phyloP scores from a whole-genome alignment of 495 filamentous ascomycete genomes.

The Xylona heveae region DNA sequence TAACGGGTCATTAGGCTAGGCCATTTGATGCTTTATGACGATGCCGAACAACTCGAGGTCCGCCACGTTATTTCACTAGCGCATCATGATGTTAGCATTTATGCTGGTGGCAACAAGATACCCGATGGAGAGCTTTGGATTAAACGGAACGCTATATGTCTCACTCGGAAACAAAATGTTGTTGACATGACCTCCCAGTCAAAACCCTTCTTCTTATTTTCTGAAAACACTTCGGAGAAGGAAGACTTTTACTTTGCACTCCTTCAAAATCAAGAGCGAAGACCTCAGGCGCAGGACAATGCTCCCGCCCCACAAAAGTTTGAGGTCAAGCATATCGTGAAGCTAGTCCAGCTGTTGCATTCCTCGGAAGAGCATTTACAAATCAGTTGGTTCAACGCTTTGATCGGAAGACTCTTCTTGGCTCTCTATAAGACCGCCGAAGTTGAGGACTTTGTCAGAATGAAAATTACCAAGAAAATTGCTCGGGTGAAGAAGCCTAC shows the following conservation, averaged over 20 bases:
- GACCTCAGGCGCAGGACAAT: slow-evolving; percentile 27
- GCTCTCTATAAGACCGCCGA: slow-evolving; percentile 68
- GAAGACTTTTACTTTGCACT: slow-evolving; percentile 96
- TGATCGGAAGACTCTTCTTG: slow-evolving; percentile 73
- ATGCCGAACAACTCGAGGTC: slow-evolving; percentile 71
- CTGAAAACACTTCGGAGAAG: slow-evolving; percentile 82
- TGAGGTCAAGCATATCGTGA: slow-evolving; percentile 64
- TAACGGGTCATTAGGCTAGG: slow-evolving; percentile 43
- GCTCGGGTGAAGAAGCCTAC: slow-evolving; percentile 77
- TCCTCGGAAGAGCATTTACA: slow-evolving; percentile 82
- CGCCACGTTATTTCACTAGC: slow-evolving; percentile 84
- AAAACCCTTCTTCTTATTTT: slow-evolving; percentile 84
- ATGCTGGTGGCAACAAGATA: slow-evolving; percentile 58
- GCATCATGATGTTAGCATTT: slow-evolving; percentile 70
- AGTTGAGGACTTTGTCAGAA: slow-evolving; percentile 52
- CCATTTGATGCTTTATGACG: slow-evolving; percentile 93
- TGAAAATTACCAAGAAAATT: slow-evolving; percentile 92
- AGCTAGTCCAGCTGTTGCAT: slow-evolving; percentile 70
- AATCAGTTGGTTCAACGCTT: slow-evolving; percentile 84
- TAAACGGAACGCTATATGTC: slow-evolving; percentile 82
- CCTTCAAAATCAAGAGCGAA: slow-evolving; percentile 60
- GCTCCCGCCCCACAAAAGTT: slow-evolving; percentile 59
- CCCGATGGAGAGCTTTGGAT: slow-evolving; percentile 76
- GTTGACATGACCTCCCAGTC: slow-evolving; percentile 28
- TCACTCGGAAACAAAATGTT: slow-evolving; percentile 45